phyloP scores from a whole-genome alignment of 805 yeast genomes.

The Dipodascus geniculatus region DNA sequence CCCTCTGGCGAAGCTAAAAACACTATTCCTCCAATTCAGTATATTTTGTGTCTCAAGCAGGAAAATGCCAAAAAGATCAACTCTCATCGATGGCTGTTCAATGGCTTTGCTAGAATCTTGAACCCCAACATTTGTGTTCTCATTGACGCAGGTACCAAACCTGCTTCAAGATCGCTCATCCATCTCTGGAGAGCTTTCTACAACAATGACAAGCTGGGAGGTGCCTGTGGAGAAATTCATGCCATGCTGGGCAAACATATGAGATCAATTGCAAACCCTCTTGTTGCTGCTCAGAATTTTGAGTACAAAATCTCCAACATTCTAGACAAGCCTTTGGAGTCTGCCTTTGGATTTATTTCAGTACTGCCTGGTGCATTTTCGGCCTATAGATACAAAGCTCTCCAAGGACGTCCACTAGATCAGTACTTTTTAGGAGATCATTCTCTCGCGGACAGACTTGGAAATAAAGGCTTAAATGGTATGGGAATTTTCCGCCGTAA shows the following conservation, averaged over 20 bases:
- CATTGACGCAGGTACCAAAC: slow-evolving; percentile 57
- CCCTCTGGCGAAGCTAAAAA: slow-evolving; percentile 39
- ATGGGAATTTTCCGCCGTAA: slow-evolving; percentile 54
- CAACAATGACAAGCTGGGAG: slow-evolving; percentile 47
- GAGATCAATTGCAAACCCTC: slow-evolving; percentile 37
- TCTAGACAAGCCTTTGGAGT: slow-evolving; percentile 55
- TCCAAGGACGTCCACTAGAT: slow-evolving; percentile 52
- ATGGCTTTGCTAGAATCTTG: slow-evolving; percentile 46
- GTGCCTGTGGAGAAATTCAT: slow-evolving; percentile 63
- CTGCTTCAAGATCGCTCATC: slow-evolving; percentile 42
- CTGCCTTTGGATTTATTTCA: slow-evolving; percentile 51
- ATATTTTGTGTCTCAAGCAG: slow-evolving; percentile 50
- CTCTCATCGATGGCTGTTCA: slow-evolving; percentile 60
- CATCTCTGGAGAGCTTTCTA: slow-evolving; percentile 56
- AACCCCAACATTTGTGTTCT: slow-evolving; percentile 46
- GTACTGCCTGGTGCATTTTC: slow-evolving; percentile 63
- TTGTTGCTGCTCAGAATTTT: slow-evolving; percentile 55
- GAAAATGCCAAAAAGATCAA: slow-evolving; percentile 53
- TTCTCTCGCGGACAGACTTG: slow-evolving; percentile 33
- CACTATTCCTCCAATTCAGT: slow-evolving; percentile 47
- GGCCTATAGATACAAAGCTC: slow-evolving; percentile 49
- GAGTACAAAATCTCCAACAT: slow-evolving; percentile 59
- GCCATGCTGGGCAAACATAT: slow-evolving; percentile 39
- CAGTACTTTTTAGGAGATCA: slow-evolving; percentile 59
- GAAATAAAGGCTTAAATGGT: slow-evolving; percentile 45